Base-by-base conservation (phyloP, 148 eudicot genomes). In the Rheum nobile region DNA sequence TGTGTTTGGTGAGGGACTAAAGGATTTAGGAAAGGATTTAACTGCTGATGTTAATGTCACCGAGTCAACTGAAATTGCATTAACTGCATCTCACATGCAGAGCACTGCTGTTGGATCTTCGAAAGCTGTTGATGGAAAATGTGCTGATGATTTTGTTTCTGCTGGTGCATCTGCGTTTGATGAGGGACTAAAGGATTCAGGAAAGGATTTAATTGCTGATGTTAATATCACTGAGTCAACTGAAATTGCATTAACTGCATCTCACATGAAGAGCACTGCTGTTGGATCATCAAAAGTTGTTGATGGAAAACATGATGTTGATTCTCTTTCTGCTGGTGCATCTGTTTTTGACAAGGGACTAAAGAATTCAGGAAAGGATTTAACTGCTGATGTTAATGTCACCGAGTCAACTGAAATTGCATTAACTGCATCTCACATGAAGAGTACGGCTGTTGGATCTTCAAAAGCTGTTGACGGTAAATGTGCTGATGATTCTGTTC, bases 331-430 rank as follows among this genome's bases (percentile, higher is more conserved):
- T n/a, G n/a, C n/a, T n/a, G n/a, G n/a, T n/a, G n/a, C n/a, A n/a
- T 79, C 78, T 57, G 75, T 59, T 74, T 59, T 74, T 72, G 78
- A 74, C 37, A 59, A 73, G 65, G 77, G 29, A 35, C 26, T 59
- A 26, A 72, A 78, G 76, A 54, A 71, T 39, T 46, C 70, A 63
- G 76, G 59, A 47, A 71, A 77, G 67, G 73, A 38, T 57, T 68
- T 50, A 19, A 12, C 74, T 71, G 67, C 77, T 61, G 73, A 70
- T 41, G 43, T 9, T 41, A 41, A 41, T 41, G 43, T 41, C 11
- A 3, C 43, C 10, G 11, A 48, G 47, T 72, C 73, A 35, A 21
- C 61, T 72, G 29, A 75, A 43, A 57, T 63, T 37, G 24, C 38
- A 75, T 22, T 70, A n/a, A 41, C 24, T 72, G 71, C 43, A 19